phyloP scores from a whole-genome alignment of 2,329 filamentous ascomycete genomes.

The Pseudovirgaria hyperparasitica region DNA sequence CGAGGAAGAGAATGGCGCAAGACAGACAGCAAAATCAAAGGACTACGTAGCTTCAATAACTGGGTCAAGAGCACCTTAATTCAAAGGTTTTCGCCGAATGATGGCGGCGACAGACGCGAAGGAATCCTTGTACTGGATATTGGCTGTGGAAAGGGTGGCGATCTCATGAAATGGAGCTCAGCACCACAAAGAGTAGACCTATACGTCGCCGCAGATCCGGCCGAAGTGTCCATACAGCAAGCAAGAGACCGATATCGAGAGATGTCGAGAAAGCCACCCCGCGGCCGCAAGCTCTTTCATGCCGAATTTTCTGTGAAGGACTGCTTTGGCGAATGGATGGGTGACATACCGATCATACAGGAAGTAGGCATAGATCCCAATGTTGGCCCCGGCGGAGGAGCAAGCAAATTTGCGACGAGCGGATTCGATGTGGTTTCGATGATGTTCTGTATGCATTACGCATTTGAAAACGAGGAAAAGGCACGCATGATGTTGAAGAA shows the following conservation, averaged over 20 bases:
- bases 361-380: constrained; percentile 79
- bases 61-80: constrained; percentile 98
- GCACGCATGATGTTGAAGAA: constrained; percentile 87
- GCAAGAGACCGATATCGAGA: constrained; percentile 70
- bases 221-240: constrained; percentile 83
- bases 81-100: constrained; percentile 77
- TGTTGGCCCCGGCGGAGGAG: constrained; percentile 44
- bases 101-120: constrained; percentile 33
- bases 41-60: constrained; percentile 89
- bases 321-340: constrained; percentile 77
- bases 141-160: constrained; percentile 92
- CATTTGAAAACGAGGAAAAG: constrained; percentile 85
- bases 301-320: constrained; percentile 84
- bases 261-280: constrained; percentile 49
- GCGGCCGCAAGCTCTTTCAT: constrained; percentile 55
- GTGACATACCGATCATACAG: constrained; percentile 65
- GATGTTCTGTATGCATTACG: constrained; percentile 99
- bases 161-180: constrained; percentile 90
- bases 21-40: constrained; percentile 90
- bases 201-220: constrained; percentile 89
- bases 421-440: constrained; percentile 89
- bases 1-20: constrained; percentile 88
- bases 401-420: constrained; percentile 60
- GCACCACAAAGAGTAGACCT: constrained; percentile 83
- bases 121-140: constrained; percentile 79